Conservation (phyloP, 108 stramenopile genomes). For the Halocafeteria seosinensis region DNA sequence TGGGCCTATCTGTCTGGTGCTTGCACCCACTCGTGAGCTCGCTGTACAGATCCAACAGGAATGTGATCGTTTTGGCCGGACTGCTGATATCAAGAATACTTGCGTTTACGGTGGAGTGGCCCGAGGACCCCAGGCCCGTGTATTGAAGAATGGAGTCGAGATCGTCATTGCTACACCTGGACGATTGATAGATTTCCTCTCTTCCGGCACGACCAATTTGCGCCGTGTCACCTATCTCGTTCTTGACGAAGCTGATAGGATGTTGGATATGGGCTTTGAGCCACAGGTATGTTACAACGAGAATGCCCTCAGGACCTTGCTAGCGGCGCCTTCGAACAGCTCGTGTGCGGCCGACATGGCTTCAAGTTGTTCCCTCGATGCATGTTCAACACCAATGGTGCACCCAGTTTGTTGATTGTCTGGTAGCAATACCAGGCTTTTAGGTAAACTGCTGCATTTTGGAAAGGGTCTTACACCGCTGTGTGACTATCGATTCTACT, state of each 20-base stretch:
- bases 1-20: constrained; percentile 86
- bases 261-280: constrained; percentile 97
- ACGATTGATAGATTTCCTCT: constrained; percentile 88
- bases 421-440: no score
- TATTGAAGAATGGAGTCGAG: constrained; percentile 64
- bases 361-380: background rate
- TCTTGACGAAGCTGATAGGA: constrained; percentile 85
- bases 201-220: constrained; percentile 78
- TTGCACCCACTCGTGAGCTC: constrained; percentile 95
- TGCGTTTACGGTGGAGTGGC: constrained; percentile 96
- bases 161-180: constrained; percentile 97
- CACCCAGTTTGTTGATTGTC: no score
- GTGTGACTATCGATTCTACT: no score
- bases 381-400: no score
- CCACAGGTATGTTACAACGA: constrained; percentile 33
- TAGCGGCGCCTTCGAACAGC: background rate
- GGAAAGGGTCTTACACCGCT: no score
- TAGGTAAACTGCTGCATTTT: no score
- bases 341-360: background rate
- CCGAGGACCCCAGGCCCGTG: constrained; percentile 47
- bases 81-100: constrained; percentile 83
- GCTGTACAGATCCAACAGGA: constrained; percentile 98
- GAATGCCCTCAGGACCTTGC: no score
- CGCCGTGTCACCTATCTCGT: constrained; percentile 87
- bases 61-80: constrained; percentile 88